Evolutionary conservation across 139 green algal species (phyloP).

Genomic region (Tetradesmus lagerheimii): DNA sequence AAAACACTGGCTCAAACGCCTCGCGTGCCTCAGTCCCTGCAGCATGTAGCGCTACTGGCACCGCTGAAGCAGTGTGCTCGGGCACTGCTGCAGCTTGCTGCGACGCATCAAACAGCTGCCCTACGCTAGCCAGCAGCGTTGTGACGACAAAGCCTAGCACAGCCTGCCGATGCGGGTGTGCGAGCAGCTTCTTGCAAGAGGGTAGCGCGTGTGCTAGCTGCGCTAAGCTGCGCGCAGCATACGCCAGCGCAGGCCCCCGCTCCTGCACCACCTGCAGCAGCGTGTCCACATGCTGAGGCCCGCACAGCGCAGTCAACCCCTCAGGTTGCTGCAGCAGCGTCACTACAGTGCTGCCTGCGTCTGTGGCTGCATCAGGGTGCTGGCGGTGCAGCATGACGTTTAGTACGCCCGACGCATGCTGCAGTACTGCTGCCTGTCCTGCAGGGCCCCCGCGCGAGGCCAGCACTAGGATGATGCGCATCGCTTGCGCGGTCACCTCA

Average conservation of each 20-base stretch:
- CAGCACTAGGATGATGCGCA: background rate
- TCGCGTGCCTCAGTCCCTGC: background rate
- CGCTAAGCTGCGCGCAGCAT: background rate
- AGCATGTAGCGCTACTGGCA: background rate
- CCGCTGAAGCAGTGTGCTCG: background rate
- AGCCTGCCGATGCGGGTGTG: background rate
- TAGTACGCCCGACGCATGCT: background rate
- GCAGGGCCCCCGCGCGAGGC: background rate
- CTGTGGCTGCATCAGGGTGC: background rate
- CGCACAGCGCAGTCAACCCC: background rate
- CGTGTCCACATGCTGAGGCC: background rate
- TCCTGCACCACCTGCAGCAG: background rate
- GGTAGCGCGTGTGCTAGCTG: background rate
- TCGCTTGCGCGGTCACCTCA: background rate
- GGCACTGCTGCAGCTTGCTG: background rate
- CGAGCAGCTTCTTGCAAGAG: background rate
- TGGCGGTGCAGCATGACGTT: background rate
- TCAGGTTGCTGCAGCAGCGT: background rate
- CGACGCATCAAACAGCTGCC: background rate
- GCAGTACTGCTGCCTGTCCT: background rate
- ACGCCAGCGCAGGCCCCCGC: background rate
- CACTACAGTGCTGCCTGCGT: background rate
- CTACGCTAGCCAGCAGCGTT: background rate
- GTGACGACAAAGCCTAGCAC: background rate
- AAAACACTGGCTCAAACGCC: background rate